Evolutionary conservation across 495 filamentous ascomycete genomes (phyloP).

Genomic region (Neurospora intermedia): DNA sequence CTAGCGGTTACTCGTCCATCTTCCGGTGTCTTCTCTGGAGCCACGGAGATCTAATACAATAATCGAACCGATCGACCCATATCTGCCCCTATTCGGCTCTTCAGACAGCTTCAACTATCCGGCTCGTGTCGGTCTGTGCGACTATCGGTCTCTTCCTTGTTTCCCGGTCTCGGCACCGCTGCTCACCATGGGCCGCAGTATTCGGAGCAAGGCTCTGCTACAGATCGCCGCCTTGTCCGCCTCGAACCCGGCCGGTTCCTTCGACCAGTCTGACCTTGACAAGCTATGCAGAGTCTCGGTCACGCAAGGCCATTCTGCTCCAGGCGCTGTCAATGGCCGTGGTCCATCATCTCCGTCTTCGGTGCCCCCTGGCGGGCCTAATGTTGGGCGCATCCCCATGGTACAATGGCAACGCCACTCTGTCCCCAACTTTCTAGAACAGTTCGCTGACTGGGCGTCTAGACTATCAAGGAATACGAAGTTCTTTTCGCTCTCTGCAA

Average conservation of each 20-base stretch:
- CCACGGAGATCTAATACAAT: background rate
- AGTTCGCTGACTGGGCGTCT: conserved; percentile 11
- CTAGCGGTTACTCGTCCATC: background rate
- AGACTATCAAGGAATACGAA: conserved; percentile 74
- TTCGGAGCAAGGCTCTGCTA: conserved; percentile 55
- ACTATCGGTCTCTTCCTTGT: background rate
- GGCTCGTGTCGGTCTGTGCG: background rate
- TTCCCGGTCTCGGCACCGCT: background rate
- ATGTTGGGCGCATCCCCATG: conserved; percentile 39
- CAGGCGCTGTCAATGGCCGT: conserved; percentile 25
- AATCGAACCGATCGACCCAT: background rate
- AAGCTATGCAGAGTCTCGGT: conserved; percentile 48
- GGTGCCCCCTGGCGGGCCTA: conserved; percentile 11
- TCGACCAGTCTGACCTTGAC: conserved; percentile 52
- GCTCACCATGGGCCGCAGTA: conserved; percentile 34
- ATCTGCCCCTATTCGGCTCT: background rate
- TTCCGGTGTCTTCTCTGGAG: background rate
- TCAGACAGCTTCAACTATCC: background rate
- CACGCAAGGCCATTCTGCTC: conserved; percentile 22
- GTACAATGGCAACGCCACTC: conserved; percentile 20
- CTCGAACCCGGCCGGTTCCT: conserved; percentile 35
- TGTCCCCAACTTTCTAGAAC: background rate
- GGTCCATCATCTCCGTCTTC: conserved; percentile 2
- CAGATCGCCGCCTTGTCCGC: conserved; percentile 59
- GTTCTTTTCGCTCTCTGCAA: conserved; percentile 81